These are phyloP conservation scores for Lyophyllum atratum DNA, from an alignment of 768 basidiomycete genomes.

Conservation along the genomic window DNA sequence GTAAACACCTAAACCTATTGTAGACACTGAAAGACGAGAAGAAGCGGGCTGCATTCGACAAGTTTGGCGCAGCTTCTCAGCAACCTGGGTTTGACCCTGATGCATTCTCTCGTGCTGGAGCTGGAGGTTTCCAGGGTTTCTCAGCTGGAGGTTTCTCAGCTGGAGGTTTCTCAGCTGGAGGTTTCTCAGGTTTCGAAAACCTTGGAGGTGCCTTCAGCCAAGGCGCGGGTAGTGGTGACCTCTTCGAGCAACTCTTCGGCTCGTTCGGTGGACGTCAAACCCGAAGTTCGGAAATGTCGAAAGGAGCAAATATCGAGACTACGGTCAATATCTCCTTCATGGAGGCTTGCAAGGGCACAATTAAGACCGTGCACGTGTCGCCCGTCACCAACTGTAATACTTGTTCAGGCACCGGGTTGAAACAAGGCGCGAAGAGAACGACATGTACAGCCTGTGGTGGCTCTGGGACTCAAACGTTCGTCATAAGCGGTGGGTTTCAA, in stretches of 20 bases:
- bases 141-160: slow-evolving; percentile 56
- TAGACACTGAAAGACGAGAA: slow-evolving; percentile 93
- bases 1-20: slow-evolving; percentile 18
- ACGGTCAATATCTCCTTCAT: slow-evolving; percentile 79
- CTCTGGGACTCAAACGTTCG: slow-evolving; percentile 84
- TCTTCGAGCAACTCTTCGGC: slow-evolving; percentile 89
- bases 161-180: slow-evolving; percentile 36
- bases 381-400: slow-evolving; percentile 83
- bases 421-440: slow-evolving; percentile 78
- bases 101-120: slow-evolving; percentile 59
- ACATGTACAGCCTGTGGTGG: slow-evolving; percentile 84
- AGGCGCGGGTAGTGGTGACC: slow-evolving; percentile 54
- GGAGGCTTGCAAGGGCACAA: slow-evolving; percentile 92
- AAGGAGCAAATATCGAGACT: slow-evolving; percentile 84
- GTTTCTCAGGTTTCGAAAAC: slow-evolving; percentile 75
- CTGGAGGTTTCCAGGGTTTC: slow-evolving; percentile 43
- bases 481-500: slow-evolving; percentile 92
- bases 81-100: slow-evolving; percentile 94
- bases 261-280: slow-evolving; percentile 51
- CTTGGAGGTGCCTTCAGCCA: slow-evolving; percentile 62
- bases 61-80: slow-evolving; percentile 90
- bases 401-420: slow-evolving; percentile 87
- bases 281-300: slow-evolving; percentile 44
- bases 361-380: slow-evolving; percentile 70
- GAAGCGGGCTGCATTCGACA: slow-evolving; percentile 89